Base-by-base conservation (phyloP, 1,284 basidiomycete genomes). In the Cutaneotrichosporon spelunceum region DNA sequence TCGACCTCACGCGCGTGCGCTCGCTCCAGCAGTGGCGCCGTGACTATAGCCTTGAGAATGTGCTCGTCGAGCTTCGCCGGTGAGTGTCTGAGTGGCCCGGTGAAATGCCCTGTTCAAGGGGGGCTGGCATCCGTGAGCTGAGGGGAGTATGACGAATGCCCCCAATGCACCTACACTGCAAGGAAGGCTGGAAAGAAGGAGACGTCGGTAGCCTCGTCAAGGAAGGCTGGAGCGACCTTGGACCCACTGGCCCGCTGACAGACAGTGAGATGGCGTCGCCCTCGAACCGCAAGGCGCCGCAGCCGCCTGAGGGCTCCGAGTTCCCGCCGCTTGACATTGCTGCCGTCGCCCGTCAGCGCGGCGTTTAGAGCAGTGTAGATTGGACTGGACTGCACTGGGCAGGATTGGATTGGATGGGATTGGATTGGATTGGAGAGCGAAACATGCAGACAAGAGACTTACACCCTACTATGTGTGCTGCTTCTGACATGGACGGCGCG, bases 181-280 rank as follows among this genome's bases (percentile, higher is more conserved):
- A 26, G 24, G 23, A 36, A 23, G 11, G 24, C 24, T 19, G 36
- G 14, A 13, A 16, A 36, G 13, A 24, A n/a, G 36, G 39, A n/a
- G 19, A 2, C 4, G 34, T 34, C 14, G 19, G 39, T 42, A 19
- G 19, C 39, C 16, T 39, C 36, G 9, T 42, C 39, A n/a, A n/a
- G 39, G 39, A 42, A 42, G 39, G 39, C 3, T 19, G 39, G 19
- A 42, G n/a, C 4, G 19, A 19, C 4, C 16, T 19, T 11, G 30
- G 30, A 33, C 30, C 30, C 30, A 33, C 30, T 33, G 30, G 30
- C 30, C 30, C 8, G 16, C 52, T 57, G 30, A 50, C 52, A 2
- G 19, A 10, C 44, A 97, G 93, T 80, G 93, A 96, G 78, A 98
- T 99, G 95, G 93, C 88, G 2, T 86, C 89, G 49, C 87, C 89